These are phyloP conservation scores for Rhynchosporium graminicola DNA, from an alignment of 2,329 filamentous ascomycete species.

Conservation along the genomic window DNA sequence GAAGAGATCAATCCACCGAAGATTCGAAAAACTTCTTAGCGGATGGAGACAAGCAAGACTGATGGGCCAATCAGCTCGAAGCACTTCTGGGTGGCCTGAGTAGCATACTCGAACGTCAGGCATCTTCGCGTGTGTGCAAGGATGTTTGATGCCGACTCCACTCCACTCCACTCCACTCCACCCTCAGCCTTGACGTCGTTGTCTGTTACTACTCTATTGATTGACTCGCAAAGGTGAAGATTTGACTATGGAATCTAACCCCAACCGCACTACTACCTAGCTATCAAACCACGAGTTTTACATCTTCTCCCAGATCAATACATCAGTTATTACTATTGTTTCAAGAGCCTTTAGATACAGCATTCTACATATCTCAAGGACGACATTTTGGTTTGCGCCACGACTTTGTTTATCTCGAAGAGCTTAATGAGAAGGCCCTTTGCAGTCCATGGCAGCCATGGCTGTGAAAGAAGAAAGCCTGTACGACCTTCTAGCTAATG, in stretches of 20 bases:
- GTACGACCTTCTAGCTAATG: constrained; percentile 43
- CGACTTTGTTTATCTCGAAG: not conserved
- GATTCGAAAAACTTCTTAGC: constrained; percentile 7
- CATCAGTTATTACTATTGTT: not conserved
- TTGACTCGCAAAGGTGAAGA: constrained; percentile 7
- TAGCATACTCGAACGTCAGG: not conserved
- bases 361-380: not conserved
- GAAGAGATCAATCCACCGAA: not conserved
- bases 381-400: not conserved
- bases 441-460: constrained; percentile 47
- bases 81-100: not conserved
- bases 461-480: constrained; percentile 55
- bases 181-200: constrained; percentile 18
- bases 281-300: not conserved
- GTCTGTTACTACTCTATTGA: not conserved
- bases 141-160: constrained; percentile 9
- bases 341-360: not conserved
- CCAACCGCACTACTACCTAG: not conserved
- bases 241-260: constrained; percentile 5
- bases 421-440: constrained; percentile 37
- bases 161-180: not conserved
- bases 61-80: not conserved
- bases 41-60: not conserved
- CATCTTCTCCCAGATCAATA: not conserved
- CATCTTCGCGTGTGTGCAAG: not conserved